Conservation (phyloP, 108 stramenopile species). For the Cafeteria roenbergensis region DNA sequence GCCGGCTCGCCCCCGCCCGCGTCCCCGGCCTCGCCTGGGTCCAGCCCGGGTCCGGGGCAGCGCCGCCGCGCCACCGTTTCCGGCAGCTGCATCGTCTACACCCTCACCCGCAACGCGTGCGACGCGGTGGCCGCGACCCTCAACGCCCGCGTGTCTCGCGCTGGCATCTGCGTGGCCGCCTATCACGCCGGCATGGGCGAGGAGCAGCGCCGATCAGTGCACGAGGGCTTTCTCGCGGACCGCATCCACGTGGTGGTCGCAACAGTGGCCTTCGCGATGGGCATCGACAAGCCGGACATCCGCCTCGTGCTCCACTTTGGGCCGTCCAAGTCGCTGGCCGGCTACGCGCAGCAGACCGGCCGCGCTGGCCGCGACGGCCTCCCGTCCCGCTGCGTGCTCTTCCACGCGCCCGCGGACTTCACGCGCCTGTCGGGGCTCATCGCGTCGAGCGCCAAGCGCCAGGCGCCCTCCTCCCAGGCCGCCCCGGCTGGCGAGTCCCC, state of each 20-base stretch:
- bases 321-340: slow-evolving; percentile 9
- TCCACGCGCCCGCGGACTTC: neutral
- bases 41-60: no score
- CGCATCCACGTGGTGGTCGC: slow-evolving; percentile 4
- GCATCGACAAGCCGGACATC: slow-evolving; percentile 20
- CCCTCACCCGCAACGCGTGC: neutral
- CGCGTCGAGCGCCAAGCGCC: no score
- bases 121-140: neutral
- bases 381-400: neutral
- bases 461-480: no score
- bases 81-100: neutral
- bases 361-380: slow-evolving; percentile 23
- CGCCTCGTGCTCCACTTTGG: slow-evolving; percentile 14
- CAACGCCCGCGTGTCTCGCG: no score
- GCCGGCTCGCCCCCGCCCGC: no score
- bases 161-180: neutral
- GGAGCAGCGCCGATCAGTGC: neutral
- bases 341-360: slow-evolving; percentile 19
- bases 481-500: no score
- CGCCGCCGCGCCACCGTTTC: no score
- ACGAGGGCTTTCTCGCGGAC: neutral
- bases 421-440: no score
- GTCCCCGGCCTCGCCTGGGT: no score
- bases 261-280: slow-evolving; percentile 29
- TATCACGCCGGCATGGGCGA: neutral